phyloP scores from a whole-genome alignment of 2,329 filamentous ascomycete species.

The Colletotrichum sp. region DNA sequence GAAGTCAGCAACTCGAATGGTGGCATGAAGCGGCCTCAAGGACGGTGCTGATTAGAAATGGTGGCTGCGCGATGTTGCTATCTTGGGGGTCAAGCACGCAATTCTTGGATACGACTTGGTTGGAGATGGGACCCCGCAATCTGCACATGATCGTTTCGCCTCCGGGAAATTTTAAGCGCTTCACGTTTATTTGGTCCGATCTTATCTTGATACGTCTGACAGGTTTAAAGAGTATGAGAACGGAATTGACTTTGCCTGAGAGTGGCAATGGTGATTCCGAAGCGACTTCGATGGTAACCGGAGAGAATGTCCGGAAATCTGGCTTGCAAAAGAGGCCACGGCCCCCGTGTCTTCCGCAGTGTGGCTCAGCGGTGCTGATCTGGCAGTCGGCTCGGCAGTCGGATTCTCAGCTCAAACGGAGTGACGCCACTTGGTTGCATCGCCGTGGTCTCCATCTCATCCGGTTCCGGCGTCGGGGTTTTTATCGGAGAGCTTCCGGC shows the following conservation, averaged over 20 bases:
- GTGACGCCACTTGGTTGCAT: background rate
- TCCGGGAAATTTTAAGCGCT: background rate
- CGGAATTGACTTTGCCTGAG: background rate
- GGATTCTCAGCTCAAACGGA: background rate
- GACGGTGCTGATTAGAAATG: slow-evolving; percentile 8
- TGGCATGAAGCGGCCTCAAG: background rate
- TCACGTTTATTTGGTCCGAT: background rate
- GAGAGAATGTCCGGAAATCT: background rate
- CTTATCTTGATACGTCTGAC: background rate
- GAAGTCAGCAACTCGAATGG: background rate
- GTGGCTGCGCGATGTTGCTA: slow-evolving; percentile 15
- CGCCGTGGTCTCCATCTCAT: background rate
- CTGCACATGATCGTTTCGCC: background rate
- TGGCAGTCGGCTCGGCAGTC: background rate
- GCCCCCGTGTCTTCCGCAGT: background rate
- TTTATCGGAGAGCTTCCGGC: background rate
- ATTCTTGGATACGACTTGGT: slow-evolving; percentile 3
- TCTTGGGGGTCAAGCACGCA: slow-evolving; percentile 14
- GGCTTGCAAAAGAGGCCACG: background rate
- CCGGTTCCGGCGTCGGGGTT: background rate
- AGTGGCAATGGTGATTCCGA: background rate
- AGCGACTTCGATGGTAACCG: background rate
- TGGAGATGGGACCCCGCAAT: slow-evolving; percentile 4
- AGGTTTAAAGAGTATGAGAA: background rate
- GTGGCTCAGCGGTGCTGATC: background rate